phyloP scores from a whole-genome alignment of 192 early-diverging fungal genomes.

The Entophlyctis luteolus region DNA sequence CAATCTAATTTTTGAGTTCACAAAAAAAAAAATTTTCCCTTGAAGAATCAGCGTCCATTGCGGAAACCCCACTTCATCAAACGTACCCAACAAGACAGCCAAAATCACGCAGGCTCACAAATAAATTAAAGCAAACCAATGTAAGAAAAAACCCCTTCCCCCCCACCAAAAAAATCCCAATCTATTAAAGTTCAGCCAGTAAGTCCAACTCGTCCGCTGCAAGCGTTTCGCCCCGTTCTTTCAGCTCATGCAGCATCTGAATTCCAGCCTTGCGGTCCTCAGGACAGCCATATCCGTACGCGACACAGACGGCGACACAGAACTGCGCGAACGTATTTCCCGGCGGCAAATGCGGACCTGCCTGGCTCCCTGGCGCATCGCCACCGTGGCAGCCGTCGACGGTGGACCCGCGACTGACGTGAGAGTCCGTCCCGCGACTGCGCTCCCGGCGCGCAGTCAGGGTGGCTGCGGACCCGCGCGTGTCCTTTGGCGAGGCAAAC shows the following conservation, averaged over 20 bases:
- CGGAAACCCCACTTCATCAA: too few species aligned
- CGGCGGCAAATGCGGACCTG: too few species aligned
- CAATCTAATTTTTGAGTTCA: too few species aligned
- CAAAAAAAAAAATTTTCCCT: too few species aligned
- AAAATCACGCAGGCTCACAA: not conserved
- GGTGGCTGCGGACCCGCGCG: too few species aligned
- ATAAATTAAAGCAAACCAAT: not conserved
- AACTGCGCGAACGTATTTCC: conserved; percentile 6
- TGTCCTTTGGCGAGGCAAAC: too few species aligned
- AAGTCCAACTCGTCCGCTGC: conserved; percentile 5
- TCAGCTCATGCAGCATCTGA: conserved; percentile 7
- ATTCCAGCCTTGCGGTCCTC: not conserved
- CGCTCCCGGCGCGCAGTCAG: too few species aligned
- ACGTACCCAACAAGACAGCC: not conserved
- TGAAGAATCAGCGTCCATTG: too few species aligned
- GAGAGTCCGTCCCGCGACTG: too few species aligned
- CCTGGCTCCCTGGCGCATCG: too few species aligned
- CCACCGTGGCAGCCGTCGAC: not conserved
- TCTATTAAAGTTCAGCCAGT: not conserved
- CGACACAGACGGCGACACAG: conserved; percentile 15
- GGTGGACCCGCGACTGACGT: not conserved
- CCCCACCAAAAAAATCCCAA: conserved; percentile 1
- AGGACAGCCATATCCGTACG: conserved; percentile 10
- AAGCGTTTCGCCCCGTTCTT: not conserved
- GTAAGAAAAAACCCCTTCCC: not conserved